Evolutionary conservation across 1,284 basidiomycete genomes (phyloP).

Genomic region (Malassezia pachydermatis): DNA sequence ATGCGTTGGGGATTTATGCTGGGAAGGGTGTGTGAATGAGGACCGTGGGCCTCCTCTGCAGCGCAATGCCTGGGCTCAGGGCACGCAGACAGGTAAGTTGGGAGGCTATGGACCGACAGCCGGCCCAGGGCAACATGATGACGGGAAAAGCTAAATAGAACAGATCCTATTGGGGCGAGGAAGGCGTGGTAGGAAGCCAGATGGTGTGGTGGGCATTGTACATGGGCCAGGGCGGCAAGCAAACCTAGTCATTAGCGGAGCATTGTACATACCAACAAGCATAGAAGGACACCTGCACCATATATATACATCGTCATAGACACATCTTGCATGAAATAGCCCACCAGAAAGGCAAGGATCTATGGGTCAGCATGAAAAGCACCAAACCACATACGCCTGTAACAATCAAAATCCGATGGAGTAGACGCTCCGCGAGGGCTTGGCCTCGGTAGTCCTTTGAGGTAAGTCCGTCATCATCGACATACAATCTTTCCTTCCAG

Average conservation of each 20-base stretch:
- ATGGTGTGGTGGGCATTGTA: conserved; percentile 9
- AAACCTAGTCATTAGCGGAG: background rate
- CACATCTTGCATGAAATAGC: conserved; percentile 10
- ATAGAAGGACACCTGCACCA: background rate
- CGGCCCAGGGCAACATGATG: no score
- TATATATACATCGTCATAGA: background rate
- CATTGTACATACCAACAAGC: conserved; percentile 1
- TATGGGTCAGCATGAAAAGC: background rate
- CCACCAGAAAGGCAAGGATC: conserved; percentile 5
- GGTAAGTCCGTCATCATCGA: background rate
- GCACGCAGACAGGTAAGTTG: background rate
- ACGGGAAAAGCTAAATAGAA: no score
- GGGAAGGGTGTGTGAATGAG: background rate
- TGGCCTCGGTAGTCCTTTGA: conserved; percentile 14
- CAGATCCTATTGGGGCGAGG: no score
- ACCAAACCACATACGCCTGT: conserved; percentile 8
- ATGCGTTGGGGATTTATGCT: conserved; percentile 12
- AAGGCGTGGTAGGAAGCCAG: conserved; percentile 2
- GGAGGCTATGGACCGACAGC: no score
- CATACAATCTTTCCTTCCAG: conserved; percentile 13
- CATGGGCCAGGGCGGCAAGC: conserved; percentile 17
- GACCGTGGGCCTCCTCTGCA: background rate
- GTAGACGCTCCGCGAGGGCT: background rate
- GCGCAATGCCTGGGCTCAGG: background rate
- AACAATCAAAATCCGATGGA: conserved; percentile 1